These are phyloP conservation scores for Diaporthe eres DNA, from an alignment of 2,329 filamentous ascomycete genomes.

Conservation along the genomic window DNA sequence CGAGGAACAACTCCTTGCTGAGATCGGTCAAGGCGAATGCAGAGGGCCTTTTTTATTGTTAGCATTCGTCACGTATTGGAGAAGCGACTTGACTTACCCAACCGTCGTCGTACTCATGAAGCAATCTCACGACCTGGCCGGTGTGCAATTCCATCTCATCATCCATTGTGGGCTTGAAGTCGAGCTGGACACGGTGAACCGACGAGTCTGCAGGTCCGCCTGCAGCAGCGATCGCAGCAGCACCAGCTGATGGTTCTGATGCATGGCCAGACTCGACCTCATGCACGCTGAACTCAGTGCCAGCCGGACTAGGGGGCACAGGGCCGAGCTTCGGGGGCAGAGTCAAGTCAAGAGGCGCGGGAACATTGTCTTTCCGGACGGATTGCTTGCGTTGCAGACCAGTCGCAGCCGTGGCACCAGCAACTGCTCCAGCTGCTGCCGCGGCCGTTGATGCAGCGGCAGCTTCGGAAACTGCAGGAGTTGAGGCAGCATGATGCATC, in stretches of 20 bases:
- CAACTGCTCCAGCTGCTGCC: conserved; percentile 35
- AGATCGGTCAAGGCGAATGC: conserved; percentile 89
- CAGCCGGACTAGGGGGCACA: conserved; percentile 71
- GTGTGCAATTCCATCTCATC: conserved; percentile 88
- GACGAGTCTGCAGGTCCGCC: conserved; percentile 72
- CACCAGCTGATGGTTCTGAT: conserved; percentile 64
- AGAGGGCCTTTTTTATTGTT: conserved; percentile 77
- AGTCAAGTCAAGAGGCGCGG: conserved; percentile 69
- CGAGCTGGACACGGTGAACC: conserved; percentile 93
- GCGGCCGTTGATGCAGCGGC: conserved; percentile 30
- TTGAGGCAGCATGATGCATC: conserved; percentile 22
- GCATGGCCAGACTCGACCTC: conserved; percentile 60
- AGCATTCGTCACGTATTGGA: neutral
- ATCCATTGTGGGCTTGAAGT: conserved; percentile 92
- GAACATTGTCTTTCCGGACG: conserved; percentile 64
- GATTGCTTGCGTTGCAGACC: conserved; percentile 68
- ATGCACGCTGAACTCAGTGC: conserved; percentile 72
- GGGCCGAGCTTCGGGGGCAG: conserved; percentile 53
- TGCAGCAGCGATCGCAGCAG: conserved; percentile 73
- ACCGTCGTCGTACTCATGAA: conserved; percentile 98
- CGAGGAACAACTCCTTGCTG: conserved; percentile 94
- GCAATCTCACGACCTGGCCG: conserved; percentile 87
- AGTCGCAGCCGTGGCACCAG: conserved; percentile 47
- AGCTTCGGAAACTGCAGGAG: neutral
- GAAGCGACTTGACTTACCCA: conserved; percentile 77